Conservation (phyloP, 331 rosid genomes). For the Quercus tomentella region DNA sequence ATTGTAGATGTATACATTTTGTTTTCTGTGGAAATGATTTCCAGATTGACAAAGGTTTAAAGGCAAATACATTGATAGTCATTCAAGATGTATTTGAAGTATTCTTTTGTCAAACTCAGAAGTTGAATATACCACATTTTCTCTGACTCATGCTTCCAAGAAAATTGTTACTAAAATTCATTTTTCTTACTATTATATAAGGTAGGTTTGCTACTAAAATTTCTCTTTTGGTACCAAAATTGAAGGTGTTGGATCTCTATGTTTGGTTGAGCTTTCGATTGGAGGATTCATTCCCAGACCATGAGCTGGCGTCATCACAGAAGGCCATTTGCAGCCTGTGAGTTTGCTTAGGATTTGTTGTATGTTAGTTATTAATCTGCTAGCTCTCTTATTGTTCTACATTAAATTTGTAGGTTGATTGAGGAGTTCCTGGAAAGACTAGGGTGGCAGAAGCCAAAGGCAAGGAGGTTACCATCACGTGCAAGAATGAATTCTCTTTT, state of each 20-base stretch:
- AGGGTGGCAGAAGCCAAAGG: constrained; percentile 68
- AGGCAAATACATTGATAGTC: background rate
- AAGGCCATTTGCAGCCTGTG: constrained; percentile 84
- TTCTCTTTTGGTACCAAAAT: constrained; percentile 26
- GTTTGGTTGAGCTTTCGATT: constrained; percentile 91
- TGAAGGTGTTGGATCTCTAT: constrained; percentile 91
- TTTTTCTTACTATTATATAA: constrained; percentile 10
- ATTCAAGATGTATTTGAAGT: background rate
- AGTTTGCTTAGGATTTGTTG: constrained; percentile 22
- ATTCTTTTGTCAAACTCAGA: background rate
- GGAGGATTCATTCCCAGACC: constrained; percentile 93
- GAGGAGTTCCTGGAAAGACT: constrained; percentile 80
- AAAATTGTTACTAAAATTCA: background rate
- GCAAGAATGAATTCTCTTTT: constrained; percentile 24
- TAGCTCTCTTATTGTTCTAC: background rate
- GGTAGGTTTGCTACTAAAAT: constrained; percentile 1
- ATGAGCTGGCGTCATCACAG: constrained; percentile 65
- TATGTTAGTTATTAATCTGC: background rate
- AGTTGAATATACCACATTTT: background rate
- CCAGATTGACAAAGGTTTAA: background rate
- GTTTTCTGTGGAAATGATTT: background rate
- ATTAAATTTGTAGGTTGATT: constrained; percentile 57
- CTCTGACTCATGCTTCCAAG: background rate
- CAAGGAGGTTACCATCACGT: constrained; percentile 29
- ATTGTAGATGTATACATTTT: background rate